Conservation (phyloP, 345 rosid species). For the Isatis tinctoria region DNA sequence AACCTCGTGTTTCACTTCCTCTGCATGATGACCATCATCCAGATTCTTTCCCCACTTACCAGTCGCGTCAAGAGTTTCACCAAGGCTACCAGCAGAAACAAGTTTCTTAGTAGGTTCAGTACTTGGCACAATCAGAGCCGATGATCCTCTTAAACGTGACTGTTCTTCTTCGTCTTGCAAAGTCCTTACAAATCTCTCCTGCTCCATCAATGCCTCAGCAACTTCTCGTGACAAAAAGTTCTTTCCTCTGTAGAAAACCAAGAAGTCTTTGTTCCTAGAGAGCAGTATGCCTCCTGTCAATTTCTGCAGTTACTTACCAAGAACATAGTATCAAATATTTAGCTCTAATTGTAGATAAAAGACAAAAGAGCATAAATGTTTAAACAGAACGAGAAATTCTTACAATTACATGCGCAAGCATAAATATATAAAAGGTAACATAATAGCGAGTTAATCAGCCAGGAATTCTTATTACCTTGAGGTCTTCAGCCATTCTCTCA, state of each 20-base stretch:
- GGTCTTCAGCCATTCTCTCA: slow-evolving; percentile 96
- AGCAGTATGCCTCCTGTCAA: slow-evolving; percentile 84
- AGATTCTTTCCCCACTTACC: slow-evolving; percentile 75
- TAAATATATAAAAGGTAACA: not conserved
- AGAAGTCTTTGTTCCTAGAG: slow-evolving; percentile 86
- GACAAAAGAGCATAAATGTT: not conserved
- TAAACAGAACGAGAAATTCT: not conserved
- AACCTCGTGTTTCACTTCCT: slow-evolving; percentile 63
- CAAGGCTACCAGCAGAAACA: slow-evolving; percentile 76
- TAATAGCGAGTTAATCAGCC: not conserved
- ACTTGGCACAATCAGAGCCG: slow-evolving; percentile 48
- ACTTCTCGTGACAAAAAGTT: slow-evolving; percentile 74
- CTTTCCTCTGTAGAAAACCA: slow-evolving; percentile 95
- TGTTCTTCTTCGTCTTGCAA: slow-evolving; percentile 91
- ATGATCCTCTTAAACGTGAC: slow-evolving; percentile 74
- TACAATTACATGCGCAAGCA: not conserved
- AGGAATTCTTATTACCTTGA: slow-evolving; percentile 56
- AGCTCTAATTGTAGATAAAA: not conserved
- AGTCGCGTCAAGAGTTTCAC: slow-evolving; percentile 81
- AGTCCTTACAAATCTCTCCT: slow-evolving; percentile 60
- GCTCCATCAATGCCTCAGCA: slow-evolving; percentile 64
- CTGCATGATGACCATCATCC: slow-evolving; percentile 49
- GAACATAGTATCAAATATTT: slow-evolving; percentile 8
- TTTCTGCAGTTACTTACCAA: slow-evolving; percentile 53
- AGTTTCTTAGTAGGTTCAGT: slow-evolving; percentile 33